Base-by-base conservation (phyloP, 208 protist genomes). In the Leishmania amazonensis region DNA sequence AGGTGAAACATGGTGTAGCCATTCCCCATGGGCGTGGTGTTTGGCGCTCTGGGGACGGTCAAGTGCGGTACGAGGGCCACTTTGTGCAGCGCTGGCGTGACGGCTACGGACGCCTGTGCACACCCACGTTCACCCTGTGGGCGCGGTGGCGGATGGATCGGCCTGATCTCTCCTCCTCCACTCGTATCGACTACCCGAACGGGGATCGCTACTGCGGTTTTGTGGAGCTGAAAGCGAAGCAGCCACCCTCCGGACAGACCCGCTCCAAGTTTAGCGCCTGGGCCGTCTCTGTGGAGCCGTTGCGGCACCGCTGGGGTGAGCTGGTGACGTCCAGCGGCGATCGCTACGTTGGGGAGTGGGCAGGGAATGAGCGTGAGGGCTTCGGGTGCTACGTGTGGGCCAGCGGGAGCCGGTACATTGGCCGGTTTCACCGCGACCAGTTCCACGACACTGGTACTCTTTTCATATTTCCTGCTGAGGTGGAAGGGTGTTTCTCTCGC, bases 331-430 rank as follows among this genome's bases (percentile, higher is more conserved):
- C 73, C n/a, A 76, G 83, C 51, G 92, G 93, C 21, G 92, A 90
- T 53, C 83, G 89, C 31, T 97, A 96, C 85, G 91, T 94, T 79
- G 95, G 95, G 11, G 91, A 97, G 82, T 98, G 95, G 95, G 80
- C 78, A 42, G 79, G 90, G 45, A 82, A 95, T 80, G 67, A 88
- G 64, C 88, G 88, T 53, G 84, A 89, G 38, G 95, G 95, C 38
- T 95, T 96, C 68, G 95, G 95, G 31, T 96, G 92, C 83, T 86
- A 93, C 71, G 53, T 94, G 71, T 93, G 89, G 49, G 31, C 81
- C 17, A 74, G 42, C 31, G 91, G 92, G 38, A 91, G 93, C 65
- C 89, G 92, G 58, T 98, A 97, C 85, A 81, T 93, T 42, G 95
- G 95, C 8, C 78, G 85, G 28, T 94, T 95, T 72, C 68, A 80